phyloP scores from a whole-genome alignment of 192 early-diverging fungal species.

The Piromyces sp. region DNA sequence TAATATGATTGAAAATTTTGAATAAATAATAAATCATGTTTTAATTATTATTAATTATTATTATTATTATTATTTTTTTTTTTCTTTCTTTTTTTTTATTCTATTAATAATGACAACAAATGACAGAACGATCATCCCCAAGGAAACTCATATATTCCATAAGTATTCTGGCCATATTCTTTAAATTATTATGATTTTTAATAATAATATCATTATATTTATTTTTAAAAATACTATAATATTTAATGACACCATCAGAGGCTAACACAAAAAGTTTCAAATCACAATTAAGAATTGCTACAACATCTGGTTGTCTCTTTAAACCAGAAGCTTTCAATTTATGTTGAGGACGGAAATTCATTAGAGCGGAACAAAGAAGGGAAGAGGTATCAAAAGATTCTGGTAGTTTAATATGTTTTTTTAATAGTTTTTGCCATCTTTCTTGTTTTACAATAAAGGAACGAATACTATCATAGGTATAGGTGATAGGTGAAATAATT shows the following conservation, averaged over 20 bases:
- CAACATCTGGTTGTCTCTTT: background rate
- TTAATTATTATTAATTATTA: too few relatives aligned
- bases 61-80: too few relatives aligned
- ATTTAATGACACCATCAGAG: background rate
- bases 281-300: background rate
- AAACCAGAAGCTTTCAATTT: background rate
- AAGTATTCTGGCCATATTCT: background rate
- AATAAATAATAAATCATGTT: too few relatives aligned
- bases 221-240: background rate
- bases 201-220: background rate
- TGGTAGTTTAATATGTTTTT: background rate
- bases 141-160: background rate
- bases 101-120: background rate
- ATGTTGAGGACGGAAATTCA: background rate
- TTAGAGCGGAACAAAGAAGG: background rate
- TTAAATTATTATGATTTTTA: background rate
- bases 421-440: background rate
- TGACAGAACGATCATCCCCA: background rate
- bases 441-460: background rate
- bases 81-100: too few relatives aligned
- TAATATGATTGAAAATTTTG: too few relatives aligned
- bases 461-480: background rate
- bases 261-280: background rate
- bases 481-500: background rate
- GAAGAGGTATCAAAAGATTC: background rate